Conservation (phyloP, 1,139 yeast genomes). For the Saccharomyces hybrid region DNA sequence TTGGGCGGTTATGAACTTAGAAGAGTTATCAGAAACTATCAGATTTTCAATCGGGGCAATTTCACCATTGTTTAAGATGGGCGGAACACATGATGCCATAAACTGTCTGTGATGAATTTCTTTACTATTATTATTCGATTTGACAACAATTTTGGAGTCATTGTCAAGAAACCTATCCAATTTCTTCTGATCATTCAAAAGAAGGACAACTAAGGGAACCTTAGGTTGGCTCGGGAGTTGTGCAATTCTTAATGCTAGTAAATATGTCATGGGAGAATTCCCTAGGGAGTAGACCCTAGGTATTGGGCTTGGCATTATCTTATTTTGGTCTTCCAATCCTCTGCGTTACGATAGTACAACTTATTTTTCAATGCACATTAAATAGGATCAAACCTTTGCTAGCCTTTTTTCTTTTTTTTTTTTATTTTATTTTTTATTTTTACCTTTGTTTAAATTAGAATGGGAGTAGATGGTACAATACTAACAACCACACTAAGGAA, state of each 20-base stretch:
- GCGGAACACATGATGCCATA: conserved; percentile 36
- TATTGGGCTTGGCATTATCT: conserved; percentile 9
- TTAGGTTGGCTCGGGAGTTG: conserved; percentile 30
- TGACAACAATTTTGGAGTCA: conserved; percentile 34
- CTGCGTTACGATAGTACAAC: neutral
- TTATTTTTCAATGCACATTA: neutral
- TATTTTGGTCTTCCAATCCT: neutral
- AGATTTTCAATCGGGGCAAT: conserved; percentile 42
- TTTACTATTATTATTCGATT: conserved; percentile 13
- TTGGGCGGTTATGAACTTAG: conserved; percentile 44
- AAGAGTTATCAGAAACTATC: conserved; percentile 40
- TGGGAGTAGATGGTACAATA: neutral
- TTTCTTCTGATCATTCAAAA: conserved; percentile 37
- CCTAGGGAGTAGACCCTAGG: conserved; percentile 38
- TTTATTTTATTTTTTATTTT: neutral
- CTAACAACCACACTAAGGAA: neutral
- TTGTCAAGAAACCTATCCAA: conserved; percentile 37
- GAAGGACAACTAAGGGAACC: conserved; percentile 37
- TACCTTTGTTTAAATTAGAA: neutral
- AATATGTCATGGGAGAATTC: conserved; percentile 37
- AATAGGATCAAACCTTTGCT: neutral
- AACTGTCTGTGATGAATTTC: conserved; percentile 17
- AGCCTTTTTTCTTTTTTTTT: neutral
- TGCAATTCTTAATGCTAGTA: conserved; percentile 35
- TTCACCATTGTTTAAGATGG: conserved; percentile 31